These are phyloP conservation scores for Solanum appendiculatum DNA, from an alignment of 257 asterid species.

Conservation along the genomic window DNA sequence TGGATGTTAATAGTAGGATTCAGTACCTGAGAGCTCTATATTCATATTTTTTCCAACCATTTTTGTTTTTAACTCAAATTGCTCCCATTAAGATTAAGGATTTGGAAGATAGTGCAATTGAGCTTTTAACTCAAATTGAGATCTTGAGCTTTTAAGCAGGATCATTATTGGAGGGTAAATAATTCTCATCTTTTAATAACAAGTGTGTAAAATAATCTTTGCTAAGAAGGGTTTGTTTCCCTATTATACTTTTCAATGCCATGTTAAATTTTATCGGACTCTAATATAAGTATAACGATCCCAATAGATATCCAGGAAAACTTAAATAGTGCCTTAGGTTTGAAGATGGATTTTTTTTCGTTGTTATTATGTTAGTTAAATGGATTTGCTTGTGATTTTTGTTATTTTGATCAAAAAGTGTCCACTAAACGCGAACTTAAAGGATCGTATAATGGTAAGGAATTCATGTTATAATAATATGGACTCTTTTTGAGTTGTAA, in stretches of 20 bases:
- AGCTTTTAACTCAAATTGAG: not conserved
- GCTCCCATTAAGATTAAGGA: not conserved
- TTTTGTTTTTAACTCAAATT: not conserved
- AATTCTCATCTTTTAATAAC: too few species aligned
- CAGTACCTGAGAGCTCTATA: not conserved
- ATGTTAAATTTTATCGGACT: fast-evolving
- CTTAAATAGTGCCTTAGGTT: not conserved
- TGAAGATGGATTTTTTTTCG: not conserved
- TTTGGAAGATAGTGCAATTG: not conserved
- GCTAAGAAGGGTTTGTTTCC: fast-evolving
- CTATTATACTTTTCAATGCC: fast-evolving
- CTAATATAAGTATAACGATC: fast-evolving
- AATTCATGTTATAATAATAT: not conserved
- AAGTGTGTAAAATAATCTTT: too few species aligned
- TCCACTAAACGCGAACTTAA: not conserved
- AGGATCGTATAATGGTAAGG: not conserved
- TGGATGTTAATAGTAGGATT: not conserved
- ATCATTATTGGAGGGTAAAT: not conserved
- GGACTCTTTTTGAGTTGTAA: not conserved
- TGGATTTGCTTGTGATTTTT: not conserved
- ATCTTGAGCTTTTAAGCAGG: not conserved
- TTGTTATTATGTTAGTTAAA: not conserved
- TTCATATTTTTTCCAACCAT: not conserved
- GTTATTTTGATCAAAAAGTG: not conserved
- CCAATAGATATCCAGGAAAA: too few species aligned